Evolutionary conservation across 495 filamentous ascomycete species (phyloP), one percentile per base, ranked within the genome.

Genomic region (Saxispiralis lemnorum): DNA sequence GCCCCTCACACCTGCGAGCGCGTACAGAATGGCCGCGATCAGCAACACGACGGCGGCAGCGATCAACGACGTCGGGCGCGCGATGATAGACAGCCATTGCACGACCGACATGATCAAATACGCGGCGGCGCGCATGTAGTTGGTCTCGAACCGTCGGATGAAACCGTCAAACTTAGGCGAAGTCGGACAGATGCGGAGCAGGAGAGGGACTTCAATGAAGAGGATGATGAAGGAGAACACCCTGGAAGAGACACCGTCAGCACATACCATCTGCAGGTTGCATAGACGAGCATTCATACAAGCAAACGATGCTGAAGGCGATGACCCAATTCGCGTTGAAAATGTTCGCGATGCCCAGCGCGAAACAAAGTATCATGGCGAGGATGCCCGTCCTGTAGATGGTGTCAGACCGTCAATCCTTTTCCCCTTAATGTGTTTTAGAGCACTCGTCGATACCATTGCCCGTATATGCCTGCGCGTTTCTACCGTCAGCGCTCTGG

Each of bases 161-260:
- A 88, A 82, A 51, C 63, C 67, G 57, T 96, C 92, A 63, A 99
- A 99, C 40, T 68, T 70, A 35, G 76, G 58, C 31, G 89, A 96
- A 0, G 92, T 99, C 38, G 89, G 89, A 65, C 89, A 99, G 65
- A 99, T 95, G 62, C 92, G 80, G 28, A 99, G 77, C 39, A 97
- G 83, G 51, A 95, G 79, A 9, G 89, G 89, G 14, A 99, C 78
- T 61, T 99, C 89, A 61, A 95, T 73, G 71, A 99, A 99, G 68
- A 99, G 68, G 61, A 99, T 77, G 56, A 96, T 60, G 60, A 93
- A 78, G 33, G 77, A 71, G 40, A 70, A 93, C 35, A 78, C 63
- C 21, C 88, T 95, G 56, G n/a, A 24, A 15, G 24, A 38, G 32
- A 11, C 6, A 11, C 28, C 24, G 24, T 28, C 24, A 28, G 24